Evolutionary conservation across 2,329 filamentous ascomycete genomes (phyloP).

Genomic region (Colletotrichum incanum): DNA sequence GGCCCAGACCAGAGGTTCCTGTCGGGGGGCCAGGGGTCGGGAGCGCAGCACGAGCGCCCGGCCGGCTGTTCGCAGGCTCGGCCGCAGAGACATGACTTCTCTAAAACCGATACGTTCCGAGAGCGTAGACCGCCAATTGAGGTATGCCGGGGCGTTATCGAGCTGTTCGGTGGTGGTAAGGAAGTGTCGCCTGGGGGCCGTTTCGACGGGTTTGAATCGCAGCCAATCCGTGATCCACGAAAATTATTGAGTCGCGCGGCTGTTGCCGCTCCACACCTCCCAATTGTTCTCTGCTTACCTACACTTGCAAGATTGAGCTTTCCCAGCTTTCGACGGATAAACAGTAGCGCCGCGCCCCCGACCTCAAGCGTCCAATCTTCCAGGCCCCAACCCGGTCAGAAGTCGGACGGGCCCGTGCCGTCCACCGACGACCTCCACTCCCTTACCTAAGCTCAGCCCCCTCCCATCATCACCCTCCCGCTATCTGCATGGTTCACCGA

Average conservation of each 20-base stretch:
- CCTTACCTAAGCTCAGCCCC: slow-evolving; percentile 29
- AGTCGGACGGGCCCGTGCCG: slow-evolving; percentile 39
- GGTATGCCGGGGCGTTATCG: not conserved
- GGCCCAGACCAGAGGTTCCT: slow-evolving; percentile 48
- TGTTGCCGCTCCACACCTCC: slow-evolving; percentile 38
- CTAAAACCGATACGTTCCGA: not conserved
- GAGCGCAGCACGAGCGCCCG: slow-evolving; percentile 59
- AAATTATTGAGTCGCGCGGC: slow-evolving; percentile 42
- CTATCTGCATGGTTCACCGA: not conserved
- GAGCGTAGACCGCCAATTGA: slow-evolving; percentile 1
- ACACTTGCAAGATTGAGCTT: not conserved
- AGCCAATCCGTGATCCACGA: slow-evolving; percentile 30
- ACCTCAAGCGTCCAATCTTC: not conserved
- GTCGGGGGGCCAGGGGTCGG: slow-evolving; percentile 49
- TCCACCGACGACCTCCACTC: slow-evolving; percentile 16
- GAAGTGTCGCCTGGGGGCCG: slow-evolving; percentile 4
- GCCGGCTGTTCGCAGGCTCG: slow-evolving; percentile 64
- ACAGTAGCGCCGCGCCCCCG: not conserved
- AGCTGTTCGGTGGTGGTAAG: not conserved
- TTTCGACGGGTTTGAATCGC: slow-evolving; percentile 6
- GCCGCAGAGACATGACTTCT: slow-evolving; percentile 67
- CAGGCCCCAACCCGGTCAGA: slow-evolving; percentile 12
- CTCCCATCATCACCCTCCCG: slow-evolving; percentile 8
- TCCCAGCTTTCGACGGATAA: not conserved
- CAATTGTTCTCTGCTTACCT: slow-evolving; percentile 25